Conservation (phyloP, 768 basidiomycete species). For the Mycena latifolia region DNA sequence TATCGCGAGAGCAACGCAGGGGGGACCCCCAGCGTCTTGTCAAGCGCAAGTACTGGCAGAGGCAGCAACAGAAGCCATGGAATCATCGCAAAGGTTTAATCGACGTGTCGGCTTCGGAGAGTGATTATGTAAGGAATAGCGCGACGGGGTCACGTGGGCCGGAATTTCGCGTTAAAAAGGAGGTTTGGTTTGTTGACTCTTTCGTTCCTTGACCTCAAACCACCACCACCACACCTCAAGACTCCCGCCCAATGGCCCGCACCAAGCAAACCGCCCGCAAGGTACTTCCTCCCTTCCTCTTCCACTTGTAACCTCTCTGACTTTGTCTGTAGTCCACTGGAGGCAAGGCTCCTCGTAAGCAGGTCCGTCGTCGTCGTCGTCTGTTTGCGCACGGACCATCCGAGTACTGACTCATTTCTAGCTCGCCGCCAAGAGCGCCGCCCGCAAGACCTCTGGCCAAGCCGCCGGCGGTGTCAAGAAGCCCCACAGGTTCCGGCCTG, state of each 20-base stretch:
- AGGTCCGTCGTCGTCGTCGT: conserved; percentile 41
- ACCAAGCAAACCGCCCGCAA: conserved; percentile 40
- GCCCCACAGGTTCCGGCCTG: conserved; percentile 38
- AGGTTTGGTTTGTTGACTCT: conserved; percentile 6
- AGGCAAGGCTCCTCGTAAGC: conserved; percentile 55
- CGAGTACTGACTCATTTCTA: conserved; percentile 9
- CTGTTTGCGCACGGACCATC: not conserved
- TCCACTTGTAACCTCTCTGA: not conserved
- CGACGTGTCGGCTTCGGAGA: not conserved
- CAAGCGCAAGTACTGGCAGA: conserved; percentile 54
- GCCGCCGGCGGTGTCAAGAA: conserved; percentile 62
- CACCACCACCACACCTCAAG: conserved; percentile 23
- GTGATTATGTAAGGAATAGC: not conserved
- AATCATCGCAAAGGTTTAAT: not conserved
- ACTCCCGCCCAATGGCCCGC: conserved; percentile 32
- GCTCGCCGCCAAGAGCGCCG: conserved; percentile 33
- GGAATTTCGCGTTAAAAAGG: conserved; percentile 2
- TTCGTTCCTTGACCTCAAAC: not conserved
- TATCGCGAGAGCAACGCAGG: conserved; percentile 71
- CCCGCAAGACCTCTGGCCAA: conserved; percentile 39
- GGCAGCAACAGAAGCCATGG: conserved; percentile 60
- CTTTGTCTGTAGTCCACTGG: conserved; percentile 32
- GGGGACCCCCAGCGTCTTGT: conserved; percentile 69
- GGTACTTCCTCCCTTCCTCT: not conserved
- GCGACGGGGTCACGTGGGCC: conserved; percentile 15